A percentile compares a stretch with the other conserved stretches of the same genome.
Evolutionary conservation across 768 basidiomycete species (phyloP).

Genomic region (Kwoniella pini): DNA sequence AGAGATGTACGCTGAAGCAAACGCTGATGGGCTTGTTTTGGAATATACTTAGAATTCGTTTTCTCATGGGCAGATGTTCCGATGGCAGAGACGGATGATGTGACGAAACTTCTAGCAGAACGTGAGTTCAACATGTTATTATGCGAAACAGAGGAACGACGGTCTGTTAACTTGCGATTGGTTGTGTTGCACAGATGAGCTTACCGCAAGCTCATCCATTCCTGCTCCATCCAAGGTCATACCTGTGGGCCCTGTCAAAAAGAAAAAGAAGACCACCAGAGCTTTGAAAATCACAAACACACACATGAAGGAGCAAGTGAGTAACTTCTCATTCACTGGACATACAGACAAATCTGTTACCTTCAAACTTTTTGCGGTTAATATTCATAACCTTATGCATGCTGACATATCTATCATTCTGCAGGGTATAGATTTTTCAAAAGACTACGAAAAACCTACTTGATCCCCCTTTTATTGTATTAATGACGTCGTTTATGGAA

Average conservation of each 20-base stretch:
- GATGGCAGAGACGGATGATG: conserved; percentile 31
- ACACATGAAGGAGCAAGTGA: conserved; percentile 36
- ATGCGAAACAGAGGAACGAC: not conserved
- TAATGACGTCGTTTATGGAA: too few relatives aligned
- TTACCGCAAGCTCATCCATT: conserved; percentile 23
- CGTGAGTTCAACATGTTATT: conserved; percentile 11
- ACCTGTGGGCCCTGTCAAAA: conserved; percentile 23
- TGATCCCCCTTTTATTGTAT: not conserved
- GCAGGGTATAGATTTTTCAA: conserved; percentile 39
- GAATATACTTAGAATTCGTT: conserved; percentile 25
- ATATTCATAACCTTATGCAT: not conserved
- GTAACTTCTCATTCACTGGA: too few relatives aligned
- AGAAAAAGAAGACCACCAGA: conserved; percentile 26
- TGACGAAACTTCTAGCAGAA: conserved; percentile 27
- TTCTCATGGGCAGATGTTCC: conserved; percentile 31
- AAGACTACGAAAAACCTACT: conserved; percentile 30
- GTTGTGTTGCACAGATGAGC: conserved; percentile 22
- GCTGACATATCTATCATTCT: not conserved
- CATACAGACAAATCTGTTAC: too few relatives aligned
- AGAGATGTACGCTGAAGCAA: too few relatives aligned
- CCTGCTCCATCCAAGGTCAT: conserved; percentile 21
- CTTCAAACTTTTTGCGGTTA: not conserved
- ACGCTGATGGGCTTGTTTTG: not conserved
- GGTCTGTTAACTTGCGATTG: not conserved
- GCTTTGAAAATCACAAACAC: conserved; percentile 35